Evolutionary conservation across 2,329 filamentous ascomycete genomes (phyloP).

Genomic region (Calcarisporium arbuscula): DNA sequence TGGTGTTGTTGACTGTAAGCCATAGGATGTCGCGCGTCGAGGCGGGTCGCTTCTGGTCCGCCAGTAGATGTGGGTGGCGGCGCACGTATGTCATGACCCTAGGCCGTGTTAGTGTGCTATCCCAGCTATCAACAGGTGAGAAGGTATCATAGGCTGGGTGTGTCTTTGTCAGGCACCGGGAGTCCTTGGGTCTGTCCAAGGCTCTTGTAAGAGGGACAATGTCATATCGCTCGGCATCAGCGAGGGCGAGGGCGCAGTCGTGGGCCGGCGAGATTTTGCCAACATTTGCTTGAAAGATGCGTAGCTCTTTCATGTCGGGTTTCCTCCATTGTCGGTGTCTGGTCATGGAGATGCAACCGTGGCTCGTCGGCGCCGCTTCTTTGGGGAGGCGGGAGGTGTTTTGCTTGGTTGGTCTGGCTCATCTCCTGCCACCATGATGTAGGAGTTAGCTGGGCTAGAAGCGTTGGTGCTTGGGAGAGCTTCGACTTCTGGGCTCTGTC

Average conservation of each 20-base stretch:
- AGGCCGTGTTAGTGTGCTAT: slow-evolving; percentile 6
- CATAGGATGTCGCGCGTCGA: slow-evolving; percentile 10
- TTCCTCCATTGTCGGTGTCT: slow-evolving; percentile 1
- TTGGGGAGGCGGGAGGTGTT: too few species aligned
- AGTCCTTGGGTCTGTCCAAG: slow-evolving; percentile 5
- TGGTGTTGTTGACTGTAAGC: slow-evolving; percentile 10
- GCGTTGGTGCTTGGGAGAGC: too few species aligned
- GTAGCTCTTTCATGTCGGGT: slow-evolving; percentile 2
- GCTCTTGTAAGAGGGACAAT: slow-evolving; percentile 11
- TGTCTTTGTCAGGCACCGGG: slow-evolving; percentile 9
- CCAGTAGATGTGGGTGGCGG: slow-evolving; percentile 5
- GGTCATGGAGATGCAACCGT: slow-evolving; percentile 4
- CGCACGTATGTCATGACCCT: slow-evolving; percentile 13
- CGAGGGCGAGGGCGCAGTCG: slow-evolving; percentile 11
- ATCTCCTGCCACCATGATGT: too few species aligned
- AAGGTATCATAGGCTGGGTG: slow-evolving; percentile 3
- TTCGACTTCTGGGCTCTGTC: too few species aligned
- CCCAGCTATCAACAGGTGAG: slow-evolving; percentile 8
- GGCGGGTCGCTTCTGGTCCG: slow-evolving; percentile 9
- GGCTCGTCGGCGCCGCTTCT: too few species aligned
- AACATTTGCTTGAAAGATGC: slow-evolving; percentile 11
- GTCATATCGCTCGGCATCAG: slow-evolving; percentile 10
- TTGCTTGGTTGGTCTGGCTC: too few species aligned
- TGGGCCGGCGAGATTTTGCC: slow-evolving; percentile 9
- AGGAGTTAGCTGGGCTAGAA: too few species aligned